Evolutionary conservation across 2,329 filamentous ascomycete species (phyloP).

Genomic region (Fusarium sp.): DNA sequence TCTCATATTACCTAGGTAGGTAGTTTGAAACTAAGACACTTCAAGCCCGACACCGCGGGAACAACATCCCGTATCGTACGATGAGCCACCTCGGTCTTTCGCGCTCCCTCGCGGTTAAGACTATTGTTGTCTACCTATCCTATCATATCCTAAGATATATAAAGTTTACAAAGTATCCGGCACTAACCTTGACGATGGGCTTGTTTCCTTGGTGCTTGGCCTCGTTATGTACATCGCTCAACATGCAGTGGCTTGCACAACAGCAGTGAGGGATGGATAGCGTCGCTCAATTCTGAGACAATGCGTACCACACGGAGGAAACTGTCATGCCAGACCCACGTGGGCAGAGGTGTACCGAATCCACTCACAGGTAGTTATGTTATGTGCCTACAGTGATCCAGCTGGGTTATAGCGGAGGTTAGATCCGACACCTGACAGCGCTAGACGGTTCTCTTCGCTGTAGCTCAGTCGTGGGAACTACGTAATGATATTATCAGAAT

Average conservation of each 20-base stretch:
- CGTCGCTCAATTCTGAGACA: conserved; percentile 27
- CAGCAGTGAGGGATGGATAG: conserved; percentile 20
- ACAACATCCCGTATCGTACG: background rate
- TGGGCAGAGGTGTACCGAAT: conserved; percentile 14
- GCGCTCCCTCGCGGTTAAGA: background rate
- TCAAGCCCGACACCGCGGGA: background rate
- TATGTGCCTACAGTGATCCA: too few species aligned
- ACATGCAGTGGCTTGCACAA: conserved; percentile 31
- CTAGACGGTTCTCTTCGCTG: too few species aligned
- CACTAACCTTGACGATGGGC: background rate
- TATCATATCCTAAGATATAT: background rate
- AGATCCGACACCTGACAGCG: too few species aligned
- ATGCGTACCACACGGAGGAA: conserved; percentile 13
- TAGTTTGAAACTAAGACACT: conserved; percentile 3
- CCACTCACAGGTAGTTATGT: too few species aligned
- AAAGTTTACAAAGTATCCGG: background rate
- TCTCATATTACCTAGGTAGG: background rate
- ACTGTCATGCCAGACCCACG: conserved; percentile 25
- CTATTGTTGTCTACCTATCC: background rate
- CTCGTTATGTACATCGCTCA: conserved; percentile 22
- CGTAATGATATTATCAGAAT: background rate
- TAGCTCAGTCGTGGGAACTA: background rate
- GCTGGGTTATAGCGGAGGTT: too few species aligned
- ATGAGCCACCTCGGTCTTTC: conserved; percentile 8
- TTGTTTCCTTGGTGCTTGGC: background rate